phyloP scores from a whole-genome alignment of 2,329 filamentous ascomycete species.

The Trichophyton schoenleinii region DNA sequence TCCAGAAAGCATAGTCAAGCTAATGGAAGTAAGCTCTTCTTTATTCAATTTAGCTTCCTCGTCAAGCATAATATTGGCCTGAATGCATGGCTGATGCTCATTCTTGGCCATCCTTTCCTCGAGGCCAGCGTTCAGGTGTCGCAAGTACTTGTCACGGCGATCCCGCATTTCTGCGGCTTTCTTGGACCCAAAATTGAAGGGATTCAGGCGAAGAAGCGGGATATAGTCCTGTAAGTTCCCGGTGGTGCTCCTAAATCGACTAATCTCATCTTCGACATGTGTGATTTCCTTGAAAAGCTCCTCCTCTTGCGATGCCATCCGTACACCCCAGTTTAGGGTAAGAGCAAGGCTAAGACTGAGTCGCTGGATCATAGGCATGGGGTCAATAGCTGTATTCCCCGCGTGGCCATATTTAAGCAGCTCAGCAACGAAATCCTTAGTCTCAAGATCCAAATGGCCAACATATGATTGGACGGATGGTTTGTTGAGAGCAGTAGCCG shows the following conservation, averaged over 20 bases:
- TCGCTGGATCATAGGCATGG: constrained; percentile 57
- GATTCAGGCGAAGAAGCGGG: constrained; percentile 47
- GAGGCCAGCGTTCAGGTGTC: constrained; percentile 44
- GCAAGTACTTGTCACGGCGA: constrained; percentile 49
- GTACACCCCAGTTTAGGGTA: constrained; percentile 54
- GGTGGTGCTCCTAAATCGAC: constrained; percentile 47
- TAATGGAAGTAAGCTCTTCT: constrained; percentile 53
- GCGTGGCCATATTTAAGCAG: constrained; percentile 45
- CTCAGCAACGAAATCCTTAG: constrained; percentile 50
- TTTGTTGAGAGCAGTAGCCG: constrained; percentile 52
- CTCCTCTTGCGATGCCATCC: constrained; percentile 48
- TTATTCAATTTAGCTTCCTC: constrained; percentile 50
- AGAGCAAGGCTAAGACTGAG: constrained; percentile 50
- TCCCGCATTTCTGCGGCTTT: constrained; percentile 49
- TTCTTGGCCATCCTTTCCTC: constrained; percentile 50
- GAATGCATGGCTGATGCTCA: constrained; percentile 51
- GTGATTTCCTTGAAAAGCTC: constrained; percentile 51
- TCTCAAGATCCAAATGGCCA: constrained; percentile 50
- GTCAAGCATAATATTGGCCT: constrained; percentile 53
- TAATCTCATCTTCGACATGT: constrained; percentile 50
- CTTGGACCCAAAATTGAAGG: constrained; percentile 46
- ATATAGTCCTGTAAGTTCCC: constrained; percentile 52
- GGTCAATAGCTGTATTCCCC: constrained; percentile 45
- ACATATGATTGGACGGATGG: constrained; percentile 52
- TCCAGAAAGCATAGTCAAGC: constrained; percentile 55